Conservation (phyloP, 2,329 filamentous ascomycete genomes). For the Aspergillus unguis region DNA sequence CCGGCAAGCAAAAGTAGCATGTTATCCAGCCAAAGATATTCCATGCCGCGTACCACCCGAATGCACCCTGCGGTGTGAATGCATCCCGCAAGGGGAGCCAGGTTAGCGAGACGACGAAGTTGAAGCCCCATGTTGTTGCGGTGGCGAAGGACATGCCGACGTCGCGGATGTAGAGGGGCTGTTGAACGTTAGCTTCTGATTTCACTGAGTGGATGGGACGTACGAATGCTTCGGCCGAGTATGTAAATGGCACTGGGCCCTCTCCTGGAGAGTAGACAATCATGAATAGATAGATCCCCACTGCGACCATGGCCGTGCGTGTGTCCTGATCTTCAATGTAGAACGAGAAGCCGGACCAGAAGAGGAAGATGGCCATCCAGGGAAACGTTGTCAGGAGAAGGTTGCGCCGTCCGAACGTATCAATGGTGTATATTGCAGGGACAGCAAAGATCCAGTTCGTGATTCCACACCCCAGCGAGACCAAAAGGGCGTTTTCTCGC, state of each 20-base stretch:
- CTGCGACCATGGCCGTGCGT: constrained; percentile 41
- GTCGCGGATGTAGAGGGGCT: constrained; percentile 58
- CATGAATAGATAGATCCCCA: constrained; percentile 45
- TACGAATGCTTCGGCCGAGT: constrained; percentile 63
- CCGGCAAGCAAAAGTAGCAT: constrained; percentile 33
- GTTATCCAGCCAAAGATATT: constrained; percentile 43
- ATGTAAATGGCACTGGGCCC: constrained; percentile 64
- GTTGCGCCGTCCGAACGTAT: constrained; percentile 63
- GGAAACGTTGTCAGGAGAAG: constrained; percentile 63
- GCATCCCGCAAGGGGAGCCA: constrained; percentile 50
- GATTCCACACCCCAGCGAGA: constrained; percentile 62
- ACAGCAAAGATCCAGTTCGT: constrained; percentile 65
- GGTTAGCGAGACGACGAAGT: constrained; percentile 51
- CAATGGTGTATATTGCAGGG: constrained; percentile 63
- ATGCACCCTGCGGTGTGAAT: constrained; percentile 51
- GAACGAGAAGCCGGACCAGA: constrained; percentile 51
- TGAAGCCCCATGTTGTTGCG: constrained; percentile 60
- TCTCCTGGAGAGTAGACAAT: constrained; percentile 55
- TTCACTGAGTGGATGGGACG: not conserved
- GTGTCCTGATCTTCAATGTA: constrained; percentile 38
- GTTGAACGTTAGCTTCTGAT: not conserved
- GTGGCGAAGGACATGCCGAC: constrained; percentile 63
- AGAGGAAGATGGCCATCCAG: constrained; percentile 49
- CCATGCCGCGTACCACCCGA: constrained; percentile 49
- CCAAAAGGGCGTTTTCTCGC: constrained; percentile 52